phyloP scores from a whole-genome alignment of 495 filamentous ascomycete genomes.

The Penicillium chermesinum region DNA sequence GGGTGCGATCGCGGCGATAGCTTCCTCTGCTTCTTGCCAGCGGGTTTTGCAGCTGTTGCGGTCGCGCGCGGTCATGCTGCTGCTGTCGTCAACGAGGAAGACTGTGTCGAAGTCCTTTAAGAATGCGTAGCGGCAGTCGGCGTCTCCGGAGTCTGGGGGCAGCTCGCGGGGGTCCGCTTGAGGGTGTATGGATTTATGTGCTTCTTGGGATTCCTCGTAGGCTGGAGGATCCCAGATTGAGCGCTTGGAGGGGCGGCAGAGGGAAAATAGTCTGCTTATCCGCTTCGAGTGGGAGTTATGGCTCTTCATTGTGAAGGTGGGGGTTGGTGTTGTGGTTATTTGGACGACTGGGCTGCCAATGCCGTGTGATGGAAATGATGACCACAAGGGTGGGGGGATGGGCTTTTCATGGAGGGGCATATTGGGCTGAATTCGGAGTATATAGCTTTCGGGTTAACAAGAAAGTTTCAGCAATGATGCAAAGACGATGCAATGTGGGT shows the following conservation, averaged over 20 bases:
- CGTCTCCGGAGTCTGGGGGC: not conserved
- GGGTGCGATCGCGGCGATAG: conserved; percentile 71
- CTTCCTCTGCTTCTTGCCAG: conserved; percentile 72
- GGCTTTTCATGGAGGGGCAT: conserved; percentile 8
- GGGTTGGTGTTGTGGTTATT: not conserved
- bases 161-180: not conserved
- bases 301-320: conserved; percentile 3
- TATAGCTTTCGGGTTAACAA: too few species aligned
- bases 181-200: conserved; percentile 1
- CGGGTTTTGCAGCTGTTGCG: conserved; percentile 49
- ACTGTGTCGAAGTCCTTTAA: conserved; percentile 84
- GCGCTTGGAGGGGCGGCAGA: not conserved
- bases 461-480: too few species aligned
- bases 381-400: conserved; percentile 14
- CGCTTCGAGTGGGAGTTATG: not conserved
- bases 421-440: not conserved
- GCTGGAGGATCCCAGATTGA: conserved; percentile 31
- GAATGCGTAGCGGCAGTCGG: conserved; percentile 62
- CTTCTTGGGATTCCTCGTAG: conserved; percentile 16
- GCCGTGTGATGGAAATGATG: conserved; percentile 13
- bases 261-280: not conserved
- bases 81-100: conserved; percentile 91
- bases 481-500: conserved; percentile 9
- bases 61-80: conserved; percentile 57
- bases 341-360: not conserved